phyloP scores from a whole-genome alignment of 1,139 yeast species.

The Yamadazyma taylorii region DNA sequence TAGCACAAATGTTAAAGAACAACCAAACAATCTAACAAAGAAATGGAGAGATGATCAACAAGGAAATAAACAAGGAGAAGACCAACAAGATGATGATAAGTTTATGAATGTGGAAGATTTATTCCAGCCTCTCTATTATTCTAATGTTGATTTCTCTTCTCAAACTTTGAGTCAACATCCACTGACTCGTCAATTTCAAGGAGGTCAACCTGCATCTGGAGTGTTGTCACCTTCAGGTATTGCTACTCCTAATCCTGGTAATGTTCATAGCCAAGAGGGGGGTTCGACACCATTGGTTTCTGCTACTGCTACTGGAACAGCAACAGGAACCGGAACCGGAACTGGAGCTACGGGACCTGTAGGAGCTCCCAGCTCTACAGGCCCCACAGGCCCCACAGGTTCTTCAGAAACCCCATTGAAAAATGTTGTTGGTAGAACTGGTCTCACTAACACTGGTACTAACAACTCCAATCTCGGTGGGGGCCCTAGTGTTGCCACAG shows the following conservation, averaged over 20 bases:
- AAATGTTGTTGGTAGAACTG: background rate
- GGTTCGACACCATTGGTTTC: background rate
- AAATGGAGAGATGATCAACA: constrained; percentile 21
- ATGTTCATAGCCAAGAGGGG: background rate
- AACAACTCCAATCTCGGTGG: background rate
- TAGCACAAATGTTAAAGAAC: constrained; percentile 12
- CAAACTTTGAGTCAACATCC: constrained; percentile 1
- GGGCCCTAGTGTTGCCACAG: background rate
- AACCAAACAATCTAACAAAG: constrained; percentile 11
- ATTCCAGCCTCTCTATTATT: constrained; percentile 29
- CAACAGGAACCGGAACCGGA: background rate
- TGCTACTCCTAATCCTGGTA: constrained; percentile 2
- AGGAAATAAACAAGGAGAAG: constrained; percentile 5
- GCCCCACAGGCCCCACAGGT: background rate
- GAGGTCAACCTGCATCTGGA: background rate
- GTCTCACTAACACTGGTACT: no score
- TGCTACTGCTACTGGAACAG: background rate
- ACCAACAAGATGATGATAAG: constrained; percentile 11
- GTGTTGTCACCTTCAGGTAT: constrained; percentile 1
- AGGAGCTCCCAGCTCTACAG: no score
- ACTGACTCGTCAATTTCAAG: background rate
- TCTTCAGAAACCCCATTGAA: background rate
- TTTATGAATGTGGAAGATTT: constrained; percentile 24
- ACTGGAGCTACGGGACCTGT: background rate
- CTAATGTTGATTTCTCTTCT: constrained; percentile 4